Evolutionary conservation across 495 filamentous ascomycete genomes (phyloP).

Genomic region (Aspergillus egyptiacus): DNA sequence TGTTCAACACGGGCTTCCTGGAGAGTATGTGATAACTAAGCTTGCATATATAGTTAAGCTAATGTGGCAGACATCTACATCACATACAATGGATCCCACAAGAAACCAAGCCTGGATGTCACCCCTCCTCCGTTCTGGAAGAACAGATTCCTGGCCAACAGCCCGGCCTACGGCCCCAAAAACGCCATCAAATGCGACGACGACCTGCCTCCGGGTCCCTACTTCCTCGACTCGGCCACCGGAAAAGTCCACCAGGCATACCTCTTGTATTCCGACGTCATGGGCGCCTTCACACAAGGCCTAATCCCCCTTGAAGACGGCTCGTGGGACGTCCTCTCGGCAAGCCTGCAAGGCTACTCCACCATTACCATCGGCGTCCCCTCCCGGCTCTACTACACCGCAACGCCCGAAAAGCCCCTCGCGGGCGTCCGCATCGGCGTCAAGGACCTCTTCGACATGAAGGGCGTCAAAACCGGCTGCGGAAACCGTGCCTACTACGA

Average conservation of each 20-base stretch:
- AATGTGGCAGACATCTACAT: not conserved
- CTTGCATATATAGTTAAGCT: not conserved
- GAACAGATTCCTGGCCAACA: not conserved
- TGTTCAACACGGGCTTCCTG: not conserved
- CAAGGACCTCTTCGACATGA: slow-evolving; percentile 42
- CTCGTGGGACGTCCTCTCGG: slow-evolving; percentile 3
- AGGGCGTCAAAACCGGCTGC: slow-evolving; percentile 35
- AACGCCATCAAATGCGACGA: not conserved
- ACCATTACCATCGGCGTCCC: slow-evolving; percentile 33
- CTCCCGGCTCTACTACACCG: slow-evolving; percentile 36
- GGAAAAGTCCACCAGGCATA: slow-evolving; percentile 6
- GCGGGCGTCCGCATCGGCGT: slow-evolving; percentile 37
- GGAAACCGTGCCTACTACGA: slow-evolving; percentile 38
- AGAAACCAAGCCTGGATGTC: not conserved
- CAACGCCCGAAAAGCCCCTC: slow-evolving; percentile 28
- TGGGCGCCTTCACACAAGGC: slow-evolving; percentile 8
- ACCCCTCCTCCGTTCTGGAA: not conserved
- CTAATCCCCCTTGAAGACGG: slow-evolving; percentile 13
- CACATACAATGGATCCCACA: slow-evolving; percentile 2
- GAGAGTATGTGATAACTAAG: not conserved
- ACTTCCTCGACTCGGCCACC: slow-evolving; percentile 10
- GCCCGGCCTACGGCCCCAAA: not conserved
- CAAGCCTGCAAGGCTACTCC: slow-evolving; percentile 1
- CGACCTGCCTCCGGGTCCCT: slow-evolving; percentile 4
- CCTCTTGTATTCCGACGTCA: slow-evolving; percentile 9